Base-by-base conservation (phyloP, 2,329 filamentous ascomycete species). In the Claviceps sp. region DNA sequence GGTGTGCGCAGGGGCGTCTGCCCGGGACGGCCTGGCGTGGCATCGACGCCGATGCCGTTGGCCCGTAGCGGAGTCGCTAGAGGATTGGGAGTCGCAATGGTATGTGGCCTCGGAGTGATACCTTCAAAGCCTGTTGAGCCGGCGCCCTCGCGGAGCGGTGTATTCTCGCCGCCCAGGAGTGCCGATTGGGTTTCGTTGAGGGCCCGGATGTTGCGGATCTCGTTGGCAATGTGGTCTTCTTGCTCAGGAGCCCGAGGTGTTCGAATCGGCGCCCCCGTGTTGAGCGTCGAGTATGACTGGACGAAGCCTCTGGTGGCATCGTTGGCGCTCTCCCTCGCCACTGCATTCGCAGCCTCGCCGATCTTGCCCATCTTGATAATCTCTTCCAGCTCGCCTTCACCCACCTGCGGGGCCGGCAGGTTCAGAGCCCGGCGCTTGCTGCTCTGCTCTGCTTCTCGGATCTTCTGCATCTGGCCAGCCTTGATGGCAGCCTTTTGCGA, bases 361-460 rank as follows among this genome's bases (percentile, higher is more conserved):
- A 89, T 81, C 78, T 95, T 87, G 45, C 93, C 91, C 89, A 97
- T 95, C 73, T 98, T 98, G 57, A 98, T 89, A 62, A 98, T 97
- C 59, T 96, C 90, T 64, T 98, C 93, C 54, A 98, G 74, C 69
- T 98, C 93, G 44, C 82, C 78, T 62, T 98, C 93, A 66, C 87
- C 84, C 60, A 98, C 89, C 69, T 98, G 93, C 8, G 93, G 93
- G 24, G 87, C 75, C 8, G 93, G 93, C 26, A 98, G 73, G 46
- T 84, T 82, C n/a, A 98, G 74, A 6, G 84, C 73, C 53, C 89
- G 81, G 53, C 93, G 81, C 70, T 95, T 97, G 73, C 89, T 96
- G 71, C 88, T 94, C 68, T 95, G 91, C 68, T 98, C 93, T 2
- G 93, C 93, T 70, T 98, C 93, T 30, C 93, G 81, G 52, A 98